phyloP scores from a whole-genome alignment of 2,329 filamentous ascomycete genomes.

The Fusarium udum region DNA sequence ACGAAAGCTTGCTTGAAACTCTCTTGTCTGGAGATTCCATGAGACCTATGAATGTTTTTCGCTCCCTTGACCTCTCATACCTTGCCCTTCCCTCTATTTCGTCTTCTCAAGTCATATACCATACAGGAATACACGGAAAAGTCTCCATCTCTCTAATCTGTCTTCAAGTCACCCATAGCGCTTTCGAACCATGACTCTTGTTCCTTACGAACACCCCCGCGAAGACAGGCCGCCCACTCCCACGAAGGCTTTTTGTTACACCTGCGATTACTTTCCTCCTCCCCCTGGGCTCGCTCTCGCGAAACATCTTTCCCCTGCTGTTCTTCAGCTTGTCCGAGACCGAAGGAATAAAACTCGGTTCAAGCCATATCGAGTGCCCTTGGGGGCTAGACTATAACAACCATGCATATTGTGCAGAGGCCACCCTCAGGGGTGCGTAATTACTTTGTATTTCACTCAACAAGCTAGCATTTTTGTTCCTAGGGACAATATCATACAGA shows the following conservation, averaged over 20 bases:
- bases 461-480: rapidly evolving
- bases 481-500: background rate
- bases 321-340: background rate
- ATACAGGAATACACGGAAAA: background rate
- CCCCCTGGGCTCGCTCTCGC: background rate
- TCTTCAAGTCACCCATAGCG: background rate
- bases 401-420: background rate
- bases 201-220: background rate
- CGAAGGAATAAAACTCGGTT: background rate
- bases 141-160: background rate
- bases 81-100: background rate
- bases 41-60: too few relatives aligned
- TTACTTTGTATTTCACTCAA: too few relatives aligned
- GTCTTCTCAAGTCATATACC: too few relatives aligned
- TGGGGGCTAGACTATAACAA: background rate
- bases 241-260: background rate
- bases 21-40: too few relatives aligned
- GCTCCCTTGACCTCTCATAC: too few relatives aligned
- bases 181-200: background rate
- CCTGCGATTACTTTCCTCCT: background rate
- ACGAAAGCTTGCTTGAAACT: background rate
- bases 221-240: background rate
- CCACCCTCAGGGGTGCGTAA: too few relatives aligned
- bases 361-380: background rate
- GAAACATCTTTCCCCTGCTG: background rate